Evolutionary conservation across 192 early-diverging fungal genomes (phyloP).

Genomic region (Geranomyces michiganensis): DNA sequence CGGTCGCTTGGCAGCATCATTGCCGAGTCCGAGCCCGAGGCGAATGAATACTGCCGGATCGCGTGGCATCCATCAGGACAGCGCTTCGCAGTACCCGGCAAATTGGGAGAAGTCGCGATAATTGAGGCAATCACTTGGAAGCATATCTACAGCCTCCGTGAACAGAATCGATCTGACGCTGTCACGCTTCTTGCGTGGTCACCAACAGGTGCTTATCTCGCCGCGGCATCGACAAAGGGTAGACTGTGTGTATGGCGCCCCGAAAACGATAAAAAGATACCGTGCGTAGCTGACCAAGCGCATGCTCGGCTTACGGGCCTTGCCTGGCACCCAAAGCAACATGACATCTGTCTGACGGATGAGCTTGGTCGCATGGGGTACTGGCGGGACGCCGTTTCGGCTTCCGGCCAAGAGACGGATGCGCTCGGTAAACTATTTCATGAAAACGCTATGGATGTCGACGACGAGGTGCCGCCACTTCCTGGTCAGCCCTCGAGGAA

Average conservation of each 20-base stretch:
- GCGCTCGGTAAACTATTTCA: conserved; percentile 44
- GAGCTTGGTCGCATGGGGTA: conserved; percentile 29
- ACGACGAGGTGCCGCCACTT: background rate
- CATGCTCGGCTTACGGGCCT: conserved; percentile 25
- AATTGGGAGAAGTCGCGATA: conserved; percentile 28
- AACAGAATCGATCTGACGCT: conserved; percentile 30
- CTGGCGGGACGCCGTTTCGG: conserved; percentile 26
- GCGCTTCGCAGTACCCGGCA: conserved; percentile 61
- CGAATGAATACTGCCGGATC: conserved; percentile 40
- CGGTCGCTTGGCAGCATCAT: conserved; percentile 41
- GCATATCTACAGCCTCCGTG: conserved; percentile 18
- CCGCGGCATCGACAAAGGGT: conserved; percentile 46
- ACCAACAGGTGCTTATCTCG: conserved; percentile 64
- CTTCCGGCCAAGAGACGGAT: conserved; percentile 29
- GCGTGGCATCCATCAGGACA: conserved; percentile 69
- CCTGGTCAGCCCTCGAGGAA: background rate
- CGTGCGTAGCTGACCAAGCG: conserved; percentile 14
- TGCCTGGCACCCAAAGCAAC: conserved; percentile 31
- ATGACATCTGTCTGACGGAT: conserved; percentile 29
- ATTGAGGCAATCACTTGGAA: conserved; percentile 41
- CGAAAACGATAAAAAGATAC: conserved; percentile 9
- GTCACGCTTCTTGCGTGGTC: conserved; percentile 65
- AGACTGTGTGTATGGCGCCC: conserved; percentile 69
- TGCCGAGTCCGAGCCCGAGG: conserved; percentile 49
- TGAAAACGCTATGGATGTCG: conserved; percentile 37